Evolutionary conservation across 2,329 filamentous ascomycete genomes (phyloP).

Genomic region (Fusarium heterosporum): DNA sequence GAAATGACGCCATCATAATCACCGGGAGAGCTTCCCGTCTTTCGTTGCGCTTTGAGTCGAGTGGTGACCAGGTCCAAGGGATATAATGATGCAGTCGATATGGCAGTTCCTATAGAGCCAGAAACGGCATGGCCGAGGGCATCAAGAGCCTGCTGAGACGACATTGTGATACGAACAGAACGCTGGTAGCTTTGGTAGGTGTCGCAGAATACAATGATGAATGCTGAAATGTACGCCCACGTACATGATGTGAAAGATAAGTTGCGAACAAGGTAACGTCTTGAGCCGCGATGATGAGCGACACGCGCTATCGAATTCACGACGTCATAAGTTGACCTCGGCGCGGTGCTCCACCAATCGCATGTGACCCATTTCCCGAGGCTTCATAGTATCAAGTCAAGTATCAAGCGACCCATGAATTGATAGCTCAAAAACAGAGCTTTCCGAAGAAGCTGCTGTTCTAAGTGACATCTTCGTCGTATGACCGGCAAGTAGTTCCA

Average conservation of each 20-base stretch:
- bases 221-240: slow-evolving; percentile 6
- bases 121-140: slow-evolving; percentile 85
- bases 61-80: slow-evolving; percentile 86
- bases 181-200: not conserved
- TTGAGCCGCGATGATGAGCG: slow-evolving; percentile 22
- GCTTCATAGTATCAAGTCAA: not conserved
- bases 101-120: slow-evolving; percentile 80
- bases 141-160: slow-evolving; percentile 64
- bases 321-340: slow-evolving; percentile 42
- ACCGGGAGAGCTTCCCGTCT: slow-evolving; percentile 57
- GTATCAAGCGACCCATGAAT: not conserved
- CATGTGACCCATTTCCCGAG: slow-evolving; percentile 41
- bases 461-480: not conserved
- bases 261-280: slow-evolving; percentile 10
- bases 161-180: slow-evolving; percentile 37
- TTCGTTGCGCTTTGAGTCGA: slow-evolving; percentile 81
- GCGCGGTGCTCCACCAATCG: slow-evolving; percentile 7
- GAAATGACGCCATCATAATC: slow-evolving; percentile 76
- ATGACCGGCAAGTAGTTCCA: not conserved
- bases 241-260: slow-evolving; percentile 16
- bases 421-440: not conserved
- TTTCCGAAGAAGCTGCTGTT: not conserved
- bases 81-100: slow-evolving; percentile 83
- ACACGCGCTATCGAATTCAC: slow-evolving; percentile 18
- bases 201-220: not conserved